A percentile compares a stretch with the other conserved stretches of the same genome.
Conservation (phyloP, 192 early-diverging fungal species). For the Jimgerdemannia lactiflua region DNA sequence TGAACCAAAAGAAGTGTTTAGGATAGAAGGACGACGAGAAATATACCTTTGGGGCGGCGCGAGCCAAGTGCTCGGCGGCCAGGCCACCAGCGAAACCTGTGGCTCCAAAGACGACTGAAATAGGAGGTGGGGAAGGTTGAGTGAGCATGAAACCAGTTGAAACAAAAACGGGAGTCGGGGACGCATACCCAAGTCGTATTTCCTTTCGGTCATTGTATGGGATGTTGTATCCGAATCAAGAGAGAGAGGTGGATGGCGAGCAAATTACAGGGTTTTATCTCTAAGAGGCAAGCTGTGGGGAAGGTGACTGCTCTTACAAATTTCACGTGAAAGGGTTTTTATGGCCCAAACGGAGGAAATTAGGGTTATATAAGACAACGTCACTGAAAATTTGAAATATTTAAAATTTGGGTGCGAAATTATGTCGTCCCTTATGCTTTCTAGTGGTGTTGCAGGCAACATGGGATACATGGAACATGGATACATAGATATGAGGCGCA, state of each 20-base stretch:
- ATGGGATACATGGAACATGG: slow-evolving; percentile 1
- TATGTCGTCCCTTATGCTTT: no score
- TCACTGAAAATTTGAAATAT: no score
- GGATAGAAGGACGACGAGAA: background rate
- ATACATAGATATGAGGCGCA: background rate
- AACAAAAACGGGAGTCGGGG: no score
- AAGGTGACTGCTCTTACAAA: no score
- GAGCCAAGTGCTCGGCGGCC: slow-evolving; percentile 61
- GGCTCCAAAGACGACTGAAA: slow-evolving; percentile 63
- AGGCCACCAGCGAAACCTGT: slow-evolving; percentile 81
- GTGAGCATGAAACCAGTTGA: background rate
- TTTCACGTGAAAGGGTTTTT: no score
- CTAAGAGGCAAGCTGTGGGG: no score
- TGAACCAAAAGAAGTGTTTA: background rate
- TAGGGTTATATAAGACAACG: no score
- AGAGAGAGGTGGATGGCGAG: no score
- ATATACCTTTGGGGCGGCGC: background rate
- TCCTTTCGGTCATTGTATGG: slow-evolving; percentile 33
- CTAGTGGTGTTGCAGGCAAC: slow-evolving; percentile 21
- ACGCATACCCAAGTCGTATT: slow-evolving; percentile 48
- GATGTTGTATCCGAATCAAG: no score
- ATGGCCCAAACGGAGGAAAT: no score
- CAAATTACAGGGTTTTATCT: no score
- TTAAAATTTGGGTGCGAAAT: no score
- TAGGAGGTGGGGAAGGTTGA: background rate